Evolutionary conservation across 306 rosid genomes (phyloP).

Genomic region (Styphnolobium japonicum): DNA sequence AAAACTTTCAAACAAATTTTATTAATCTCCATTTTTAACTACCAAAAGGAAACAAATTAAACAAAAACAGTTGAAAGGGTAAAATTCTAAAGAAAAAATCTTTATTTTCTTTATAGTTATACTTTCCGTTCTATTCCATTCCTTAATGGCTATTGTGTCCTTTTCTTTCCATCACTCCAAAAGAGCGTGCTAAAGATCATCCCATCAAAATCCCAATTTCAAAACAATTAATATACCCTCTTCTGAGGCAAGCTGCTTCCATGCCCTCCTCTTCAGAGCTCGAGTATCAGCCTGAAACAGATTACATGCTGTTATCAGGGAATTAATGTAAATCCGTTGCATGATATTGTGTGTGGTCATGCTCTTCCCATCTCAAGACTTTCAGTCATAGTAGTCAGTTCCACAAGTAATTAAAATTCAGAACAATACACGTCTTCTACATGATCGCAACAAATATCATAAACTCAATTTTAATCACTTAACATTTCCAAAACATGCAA

Average conservation of each 20-base stretch:
- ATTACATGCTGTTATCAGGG: constrained; percentile 22
- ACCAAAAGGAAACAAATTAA: constrained; percentile 9
- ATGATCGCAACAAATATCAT: background rate
- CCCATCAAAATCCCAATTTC: background rate
- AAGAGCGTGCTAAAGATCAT: constrained; percentile 9
- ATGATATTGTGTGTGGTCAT: background rate
- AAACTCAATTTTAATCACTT: constrained; percentile 17
- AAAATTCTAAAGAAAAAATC: background rate
- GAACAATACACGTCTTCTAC: background rate
- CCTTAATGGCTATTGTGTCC: background rate
- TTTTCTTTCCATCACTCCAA: constrained; percentile 7
- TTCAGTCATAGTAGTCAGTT: background rate
- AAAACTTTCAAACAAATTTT: background rate
- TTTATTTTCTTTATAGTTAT: background rate
- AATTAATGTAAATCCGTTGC: constrained; percentile 5
- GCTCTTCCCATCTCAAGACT: constrained; percentile 9
- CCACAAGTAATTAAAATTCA: background rate
- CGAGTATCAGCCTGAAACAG: constrained; percentile 88
- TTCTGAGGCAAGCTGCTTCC: constrained; percentile 88
- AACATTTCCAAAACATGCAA: constrained; percentile 9
- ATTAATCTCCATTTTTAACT: background rate
- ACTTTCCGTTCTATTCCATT: background rate
- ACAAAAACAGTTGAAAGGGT: constrained; percentile 6
- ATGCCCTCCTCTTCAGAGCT: constrained; percentile 66
- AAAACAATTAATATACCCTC: constrained; percentile 57